A percentile compares a stretch with the other conserved stretches of the same genome.
These are phyloP conservation scores for Sarcodon aspratus DNA, from an alignment of 768 basidiomycete genomes.

Conservation along the genomic window DNA sequence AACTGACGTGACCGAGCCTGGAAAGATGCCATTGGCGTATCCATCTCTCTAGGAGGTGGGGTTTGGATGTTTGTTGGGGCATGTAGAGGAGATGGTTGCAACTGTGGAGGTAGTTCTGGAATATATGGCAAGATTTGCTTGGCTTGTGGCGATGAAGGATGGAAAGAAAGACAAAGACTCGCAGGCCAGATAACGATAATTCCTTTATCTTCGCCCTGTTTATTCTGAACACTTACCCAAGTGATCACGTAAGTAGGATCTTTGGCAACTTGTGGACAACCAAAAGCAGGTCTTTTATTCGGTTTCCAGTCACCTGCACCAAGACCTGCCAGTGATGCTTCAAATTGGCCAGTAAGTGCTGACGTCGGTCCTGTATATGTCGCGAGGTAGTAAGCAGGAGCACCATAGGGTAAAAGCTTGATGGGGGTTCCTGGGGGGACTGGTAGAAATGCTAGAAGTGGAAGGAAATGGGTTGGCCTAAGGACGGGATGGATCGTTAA, in stretches of 20 bases:
- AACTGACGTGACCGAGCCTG: background rate
- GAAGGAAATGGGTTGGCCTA: constrained; percentile 43
- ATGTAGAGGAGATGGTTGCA: constrained; percentile 37
- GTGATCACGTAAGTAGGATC: constrained; percentile 43
- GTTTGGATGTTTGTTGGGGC: constrained; percentile 8
- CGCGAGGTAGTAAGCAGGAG: constrained; percentile 65
- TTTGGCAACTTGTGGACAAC: background rate
- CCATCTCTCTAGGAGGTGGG: constrained; percentile 18
- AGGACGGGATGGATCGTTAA: constrained; percentile 60
- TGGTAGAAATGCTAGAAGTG: constrained; percentile 29
- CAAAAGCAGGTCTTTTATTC: background rate
- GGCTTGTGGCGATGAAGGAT: constrained; percentile 24
- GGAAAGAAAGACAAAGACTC: constrained; percentile 41
- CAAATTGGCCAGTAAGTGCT: constrained; percentile 50
- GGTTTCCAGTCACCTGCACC: constrained; percentile 45
- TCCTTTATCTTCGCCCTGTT: constrained; percentile 74
- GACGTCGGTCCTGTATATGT: constrained; percentile 59
- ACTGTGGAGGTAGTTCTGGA: constrained; percentile 52
- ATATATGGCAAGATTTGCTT: constrained; percentile 38
- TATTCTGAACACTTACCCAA: constrained; percentile 68
- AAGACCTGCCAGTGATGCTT: constrained; percentile 47
- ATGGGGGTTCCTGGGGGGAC: constrained; percentile 55
- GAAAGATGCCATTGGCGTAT: constrained; percentile 1
- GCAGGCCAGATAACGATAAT: constrained; percentile 65
- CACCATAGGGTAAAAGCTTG: constrained; percentile 55